A percentile compares a stretch with the other conserved stretches of the same genome.
These are phyloP conservation scores for Phytophthora litchii DNA, from an alignment of 352 stramenopile genomes.

Conservation along the genomic window DNA sequence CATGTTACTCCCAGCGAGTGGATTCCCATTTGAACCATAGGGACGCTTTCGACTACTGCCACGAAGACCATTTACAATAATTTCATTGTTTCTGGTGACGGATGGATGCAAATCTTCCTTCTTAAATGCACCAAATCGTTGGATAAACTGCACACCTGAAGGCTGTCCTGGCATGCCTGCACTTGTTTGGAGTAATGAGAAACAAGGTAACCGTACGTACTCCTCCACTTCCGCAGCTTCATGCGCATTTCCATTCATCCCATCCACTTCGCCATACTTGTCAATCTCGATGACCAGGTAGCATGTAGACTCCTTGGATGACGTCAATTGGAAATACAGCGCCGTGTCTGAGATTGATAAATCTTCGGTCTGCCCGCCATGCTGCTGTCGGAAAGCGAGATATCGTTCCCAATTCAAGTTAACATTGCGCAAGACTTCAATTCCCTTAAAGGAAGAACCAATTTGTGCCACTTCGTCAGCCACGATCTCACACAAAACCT, in stretches of 20 bases:
- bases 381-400: slow-evolving; percentile 83
- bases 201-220: slow-evolving; percentile 78
- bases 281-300: slow-evolving; percentile 89
- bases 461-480: slow-evolving; percentile 83
- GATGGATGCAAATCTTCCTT: slow-evolving; percentile 72
- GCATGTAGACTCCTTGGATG: slow-evolving; percentile 83
- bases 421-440: slow-evolving; percentile 80
- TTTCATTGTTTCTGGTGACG: slow-evolving; percentile 55
- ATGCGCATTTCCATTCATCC: slow-evolving; percentile 54
- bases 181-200: slow-evolving; percentile 81
- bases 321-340: slow-evolving; percentile 84
- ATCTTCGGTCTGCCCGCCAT: slow-evolving; percentile 76
- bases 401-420: slow-evolving; percentile 88
- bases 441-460: slow-evolving; percentile 75
- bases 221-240: slow-evolving; percentile 61
- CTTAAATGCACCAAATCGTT: slow-evolving; percentile 83
- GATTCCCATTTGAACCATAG: slow-evolving; percentile 22
- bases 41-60: slow-evolving; percentile 45
- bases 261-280: slow-evolving; percentile 79
- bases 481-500: slow-evolving; percentile 83
- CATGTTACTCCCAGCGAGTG: slow-evolving; percentile 21
- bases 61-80: slow-evolving; percentile 32
- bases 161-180: slow-evolving; percentile 56
- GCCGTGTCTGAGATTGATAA: slow-evolving; percentile 85
- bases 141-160: slow-evolving; percentile 86